Evolutionary conservation across 805 yeast species (phyloP).

Genomic region (Millerago galiae): DNA sequence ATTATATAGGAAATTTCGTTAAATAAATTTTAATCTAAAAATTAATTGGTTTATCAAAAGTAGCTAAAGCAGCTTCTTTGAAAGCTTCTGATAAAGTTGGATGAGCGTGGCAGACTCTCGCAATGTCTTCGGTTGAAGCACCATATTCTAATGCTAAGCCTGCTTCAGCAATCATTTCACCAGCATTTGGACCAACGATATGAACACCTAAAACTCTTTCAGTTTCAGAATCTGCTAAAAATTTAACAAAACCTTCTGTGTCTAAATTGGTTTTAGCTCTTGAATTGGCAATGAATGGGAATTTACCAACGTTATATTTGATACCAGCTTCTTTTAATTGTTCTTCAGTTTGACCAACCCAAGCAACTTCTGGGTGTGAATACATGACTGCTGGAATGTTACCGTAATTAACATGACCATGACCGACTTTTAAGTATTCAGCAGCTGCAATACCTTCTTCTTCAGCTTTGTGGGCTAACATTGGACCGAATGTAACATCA

Average conservation of each 20-base stretch:
- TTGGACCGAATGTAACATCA: slow-evolving; percentile 96
- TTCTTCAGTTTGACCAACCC: slow-evolving; percentile 97
- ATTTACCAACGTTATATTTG: slow-evolving; percentile 90
- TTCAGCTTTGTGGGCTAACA: slow-evolving; percentile 99
- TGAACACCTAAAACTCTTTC: slow-evolving; percentile 95
- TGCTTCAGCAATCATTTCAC: slow-evolving; percentile 99
- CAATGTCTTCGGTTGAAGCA: slow-evolving; percentile 95
- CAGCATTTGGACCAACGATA: slow-evolving; percentile 97
- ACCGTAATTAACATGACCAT: slow-evolving; percentile 97
- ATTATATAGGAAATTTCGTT: slow-evolving; percentile 1
- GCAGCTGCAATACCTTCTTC: slow-evolving; percentile 99
- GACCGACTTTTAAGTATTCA: slow-evolving; percentile 87
- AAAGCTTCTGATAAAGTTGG: slow-evolving; percentile 97
- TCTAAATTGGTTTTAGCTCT: slow-evolving; percentile 98
- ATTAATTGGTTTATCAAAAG: slow-evolving; percentile 89
- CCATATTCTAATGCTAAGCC: slow-evolving; percentile 98
- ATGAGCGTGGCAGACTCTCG: slow-evolving; percentile 98
- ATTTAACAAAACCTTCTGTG: slow-evolving; percentile 95
- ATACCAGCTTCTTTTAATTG: slow-evolving; percentile 90
- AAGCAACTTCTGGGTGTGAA: slow-evolving; percentile 98
- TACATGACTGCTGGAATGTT: slow-evolving; percentile 99
- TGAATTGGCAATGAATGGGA: slow-evolving; percentile 98
- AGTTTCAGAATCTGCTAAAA: slow-evolving; percentile 93
- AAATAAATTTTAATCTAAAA: slow-evolving; percentile 35
- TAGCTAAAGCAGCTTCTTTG: slow-evolving; percentile 95